A percentile compares a stretch with the other conserved stretches of the same genome.
These are phyloP conservation scores for Xylaria bambusicola DNA, from an alignment of 495 filamentous ascomycete genomes.

Conservation along the genomic window DNA sequence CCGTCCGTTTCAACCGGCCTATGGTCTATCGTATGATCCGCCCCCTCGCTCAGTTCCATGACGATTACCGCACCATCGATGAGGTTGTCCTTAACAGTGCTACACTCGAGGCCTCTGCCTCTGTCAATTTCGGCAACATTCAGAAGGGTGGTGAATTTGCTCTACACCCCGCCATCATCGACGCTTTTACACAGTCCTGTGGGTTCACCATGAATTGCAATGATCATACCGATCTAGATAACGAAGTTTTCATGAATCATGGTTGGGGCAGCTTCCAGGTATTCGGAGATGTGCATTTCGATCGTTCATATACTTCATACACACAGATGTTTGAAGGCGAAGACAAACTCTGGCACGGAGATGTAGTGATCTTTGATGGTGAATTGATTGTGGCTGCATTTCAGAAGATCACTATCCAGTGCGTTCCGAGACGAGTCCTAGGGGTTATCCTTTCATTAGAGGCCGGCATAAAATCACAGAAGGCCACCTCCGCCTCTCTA, in stretches of 20 bases:
- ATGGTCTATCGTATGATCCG: conserved; percentile 62
- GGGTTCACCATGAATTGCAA: conserved; percentile 67
- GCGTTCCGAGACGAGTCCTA: conserved; percentile 53
- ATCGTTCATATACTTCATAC: conserved; percentile 58
- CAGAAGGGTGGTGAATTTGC: conserved; percentile 47
- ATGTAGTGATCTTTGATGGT: conserved; percentile 43
- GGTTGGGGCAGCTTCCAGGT: conserved; percentile 63
- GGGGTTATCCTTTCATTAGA: conserved; percentile 33
- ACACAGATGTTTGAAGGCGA: conserved; percentile 49
- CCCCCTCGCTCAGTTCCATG: conserved; percentile 56
- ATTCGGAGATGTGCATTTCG: conserved; percentile 52
- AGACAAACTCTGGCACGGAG: conserved; percentile 40
- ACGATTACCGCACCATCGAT: conserved; percentile 57
- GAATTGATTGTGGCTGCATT: conserved; percentile 38
- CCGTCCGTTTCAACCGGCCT: conserved; percentile 49
- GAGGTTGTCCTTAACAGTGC: conserved; percentile 61
- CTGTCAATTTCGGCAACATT: conserved; percentile 45
- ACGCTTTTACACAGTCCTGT: conserved; percentile 49
- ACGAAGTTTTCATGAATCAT: conserved; percentile 63
- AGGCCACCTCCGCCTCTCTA: conserved; percentile 29
- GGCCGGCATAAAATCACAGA: conserved; percentile 14
- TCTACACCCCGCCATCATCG: conserved; percentile 54
- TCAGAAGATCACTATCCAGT: conserved; percentile 52
- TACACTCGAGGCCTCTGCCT: conserved; percentile 56
- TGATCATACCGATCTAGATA: conserved; percentile 55